These are phyloP conservation scores for Podaxis sp. DNA, from an alignment of 768 basidiomycete genomes.

Conservation along the genomic window DNA sequence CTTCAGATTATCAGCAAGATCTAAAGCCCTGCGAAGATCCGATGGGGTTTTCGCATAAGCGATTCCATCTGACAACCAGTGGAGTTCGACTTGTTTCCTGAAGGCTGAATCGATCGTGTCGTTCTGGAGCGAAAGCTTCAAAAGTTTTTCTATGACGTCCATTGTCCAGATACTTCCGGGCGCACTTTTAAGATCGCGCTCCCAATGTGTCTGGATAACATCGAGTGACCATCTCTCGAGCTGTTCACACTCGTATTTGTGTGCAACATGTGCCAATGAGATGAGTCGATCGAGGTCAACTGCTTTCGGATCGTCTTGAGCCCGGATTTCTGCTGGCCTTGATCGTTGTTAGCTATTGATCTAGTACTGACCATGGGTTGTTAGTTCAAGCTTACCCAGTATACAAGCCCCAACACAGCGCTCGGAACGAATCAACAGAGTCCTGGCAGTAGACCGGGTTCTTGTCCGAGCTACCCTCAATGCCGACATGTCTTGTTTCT, in stretches of 20 bases:
- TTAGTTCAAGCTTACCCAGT: not conserved
- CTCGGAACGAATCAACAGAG: not conserved
- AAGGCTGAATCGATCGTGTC: not conserved
- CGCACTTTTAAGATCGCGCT: not conserved
- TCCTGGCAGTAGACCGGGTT: constrained; percentile 8
- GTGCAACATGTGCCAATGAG: not conserved
- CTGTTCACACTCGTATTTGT: not conserved
- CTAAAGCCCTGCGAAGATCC: not conserved
- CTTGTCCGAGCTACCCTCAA: not conserved
- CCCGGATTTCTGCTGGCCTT: constrained; percentile 3
- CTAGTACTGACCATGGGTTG: not conserved
- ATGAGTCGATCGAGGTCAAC: not conserved
- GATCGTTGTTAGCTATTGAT: not conserved
- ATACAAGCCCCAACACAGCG: constrained; percentile 6
- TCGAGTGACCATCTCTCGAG: not conserved
- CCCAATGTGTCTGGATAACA: not conserved
- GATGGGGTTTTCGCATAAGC: not conserved
- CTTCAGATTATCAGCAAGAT: not conserved
- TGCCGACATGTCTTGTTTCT: not conserved
- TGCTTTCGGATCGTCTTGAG: not conserved
- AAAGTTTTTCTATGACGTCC: constrained; percentile 2
- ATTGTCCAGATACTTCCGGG: not conserved
- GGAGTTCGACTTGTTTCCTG: not conserved
- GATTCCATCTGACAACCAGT: not conserved
- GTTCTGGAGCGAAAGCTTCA: not conserved